phyloP scores from a whole-genome alignment of 768 basidiomycete species.

The Tylopilus rubrobrunneus region DNA sequence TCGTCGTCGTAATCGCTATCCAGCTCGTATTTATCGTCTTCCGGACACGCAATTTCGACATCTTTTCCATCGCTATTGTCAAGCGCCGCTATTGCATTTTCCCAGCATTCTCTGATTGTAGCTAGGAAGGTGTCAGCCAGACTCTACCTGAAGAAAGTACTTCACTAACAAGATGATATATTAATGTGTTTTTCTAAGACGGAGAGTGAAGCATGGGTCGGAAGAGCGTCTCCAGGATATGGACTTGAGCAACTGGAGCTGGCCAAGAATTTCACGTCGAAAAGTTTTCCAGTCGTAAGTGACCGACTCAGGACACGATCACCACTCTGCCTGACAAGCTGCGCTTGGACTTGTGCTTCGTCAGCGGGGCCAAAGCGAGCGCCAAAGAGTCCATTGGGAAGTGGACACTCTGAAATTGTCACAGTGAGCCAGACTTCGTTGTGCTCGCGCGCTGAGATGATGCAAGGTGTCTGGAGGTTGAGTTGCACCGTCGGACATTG shows the following conservation, averaged over 20 bases:
- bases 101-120: slow-evolving; percentile 9
- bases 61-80: background rate
- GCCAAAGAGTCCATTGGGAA: slow-evolving; percentile 15
- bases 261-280: slow-evolving; percentile 21
- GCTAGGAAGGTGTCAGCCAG: slow-evolving; percentile 9
- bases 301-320: slow-evolving; percentile 9
- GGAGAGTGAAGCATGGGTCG: slow-evolving; percentile 16
- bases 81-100: background rate
- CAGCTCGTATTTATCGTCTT: slow-evolving; percentile 15
- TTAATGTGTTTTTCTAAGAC: slow-evolving; percentile 9
- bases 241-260: background rate
- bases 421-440: slow-evolving; percentile 10
- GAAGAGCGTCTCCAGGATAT: background rate
- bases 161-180: slow-evolving; percentile 8
- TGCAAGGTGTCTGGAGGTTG: background rate
- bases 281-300: slow-evolving; percentile 16
- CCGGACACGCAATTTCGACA: slow-evolving; percentile 6
- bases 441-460: background rate
- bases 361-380: background rate
- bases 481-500: background rate
- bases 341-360: background rate
- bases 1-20: slow-evolving; percentile 29
- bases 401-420: slow-evolving; percentile 14
- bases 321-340: slow-evolving; percentile 3
- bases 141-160: background rate